Conservation (phyloP, 2,329 filamentous ascomycete genomes). For the Beauveria rudraprayagi region DNA sequence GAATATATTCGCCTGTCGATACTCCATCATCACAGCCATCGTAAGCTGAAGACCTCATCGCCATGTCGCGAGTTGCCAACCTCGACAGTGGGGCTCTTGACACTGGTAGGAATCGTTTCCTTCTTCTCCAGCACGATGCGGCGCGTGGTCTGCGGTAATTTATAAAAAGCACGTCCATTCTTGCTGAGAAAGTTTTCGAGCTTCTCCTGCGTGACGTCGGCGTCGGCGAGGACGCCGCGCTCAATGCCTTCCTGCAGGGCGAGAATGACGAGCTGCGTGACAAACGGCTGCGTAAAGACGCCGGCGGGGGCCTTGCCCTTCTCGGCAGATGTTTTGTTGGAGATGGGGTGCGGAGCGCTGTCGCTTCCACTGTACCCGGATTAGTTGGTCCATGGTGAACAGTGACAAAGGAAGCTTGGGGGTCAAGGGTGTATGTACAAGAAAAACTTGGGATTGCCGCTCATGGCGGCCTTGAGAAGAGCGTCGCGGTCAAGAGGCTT, state of each 20-base stretch:
- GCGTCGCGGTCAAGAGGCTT: slow-evolving; percentile 65
- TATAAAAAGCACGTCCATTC: slow-evolving; percentile 48
- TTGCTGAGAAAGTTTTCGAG: slow-evolving; percentile 47
- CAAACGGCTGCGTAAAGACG: slow-evolving; percentile 72
- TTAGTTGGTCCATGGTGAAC: too few relatives aligned
- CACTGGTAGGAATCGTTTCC: slow-evolving; percentile 31
- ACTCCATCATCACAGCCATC: slow-evolving; percentile 19
- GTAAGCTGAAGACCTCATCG: slow-evolving; percentile 33
- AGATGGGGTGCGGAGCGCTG: slow-evolving; percentile 54
- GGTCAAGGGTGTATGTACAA: slow-evolving; percentile 43
- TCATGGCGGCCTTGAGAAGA: slow-evolving; percentile 55
- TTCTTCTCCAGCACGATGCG: slow-evolving; percentile 32
- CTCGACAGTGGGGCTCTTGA: slow-evolving; percentile 32
- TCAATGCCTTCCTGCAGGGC: slow-evolving; percentile 54
- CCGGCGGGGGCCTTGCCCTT: slow-evolving; percentile 57
- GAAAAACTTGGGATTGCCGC: slow-evolving; percentile 60
- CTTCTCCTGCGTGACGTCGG: slow-evolving; percentile 45
- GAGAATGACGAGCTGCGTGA: slow-evolving; percentile 54
- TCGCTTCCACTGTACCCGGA: slow-evolving; percentile 40
- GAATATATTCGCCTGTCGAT: too few relatives aligned
- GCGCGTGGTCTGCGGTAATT: slow-evolving; percentile 22
- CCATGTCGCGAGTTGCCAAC: slow-evolving; percentile 37
- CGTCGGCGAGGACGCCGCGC: slow-evolving; percentile 41
- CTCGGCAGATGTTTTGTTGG: slow-evolving; percentile 43
- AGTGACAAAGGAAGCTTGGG: too few relatives aligned